Evolutionary conservation across 305 asterid species (phyloP).

Genomic region (Withania somnifera): DNA sequence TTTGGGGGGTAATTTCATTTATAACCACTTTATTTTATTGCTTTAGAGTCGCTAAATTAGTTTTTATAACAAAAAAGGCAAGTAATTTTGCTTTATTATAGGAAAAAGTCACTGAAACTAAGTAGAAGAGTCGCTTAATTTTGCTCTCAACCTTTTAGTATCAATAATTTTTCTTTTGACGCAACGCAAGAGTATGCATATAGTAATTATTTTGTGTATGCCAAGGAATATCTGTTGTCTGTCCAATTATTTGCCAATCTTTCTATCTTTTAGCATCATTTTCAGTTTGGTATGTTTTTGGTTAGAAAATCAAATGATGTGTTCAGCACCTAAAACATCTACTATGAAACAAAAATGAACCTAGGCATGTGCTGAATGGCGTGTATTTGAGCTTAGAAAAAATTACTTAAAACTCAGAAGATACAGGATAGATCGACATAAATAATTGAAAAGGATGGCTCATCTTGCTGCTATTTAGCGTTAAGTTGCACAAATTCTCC

Average conservation of each 20-base stretch:
- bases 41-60: too few species aligned
- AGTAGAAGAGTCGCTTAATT: neutral
- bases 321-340: too few species aligned
- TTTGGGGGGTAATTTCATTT: neutral
- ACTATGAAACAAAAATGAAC: neutral
- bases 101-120: neutral
- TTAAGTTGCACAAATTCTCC: too few species aligned
- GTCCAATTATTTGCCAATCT: neutral
- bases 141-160: neutral
- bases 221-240: neutral
- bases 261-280: neutral
- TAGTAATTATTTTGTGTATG: neutral
- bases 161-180: neutral
- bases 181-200: neutral
- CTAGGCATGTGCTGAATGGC: too few species aligned
- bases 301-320: neutral
- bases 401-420: too few species aligned
- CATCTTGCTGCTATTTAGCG: too few species aligned
- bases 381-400: too few species aligned
- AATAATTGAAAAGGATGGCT: too few species aligned
- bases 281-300: neutral
- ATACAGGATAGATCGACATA: too few species aligned
- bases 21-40: too few species aligned
- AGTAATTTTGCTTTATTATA: neutral
- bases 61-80: neutral